These are phyloP conservation scores for Calonectria naviculata DNA, from an alignment of 2,329 filamentous ascomycete genomes.

Conservation along the genomic window DNA sequence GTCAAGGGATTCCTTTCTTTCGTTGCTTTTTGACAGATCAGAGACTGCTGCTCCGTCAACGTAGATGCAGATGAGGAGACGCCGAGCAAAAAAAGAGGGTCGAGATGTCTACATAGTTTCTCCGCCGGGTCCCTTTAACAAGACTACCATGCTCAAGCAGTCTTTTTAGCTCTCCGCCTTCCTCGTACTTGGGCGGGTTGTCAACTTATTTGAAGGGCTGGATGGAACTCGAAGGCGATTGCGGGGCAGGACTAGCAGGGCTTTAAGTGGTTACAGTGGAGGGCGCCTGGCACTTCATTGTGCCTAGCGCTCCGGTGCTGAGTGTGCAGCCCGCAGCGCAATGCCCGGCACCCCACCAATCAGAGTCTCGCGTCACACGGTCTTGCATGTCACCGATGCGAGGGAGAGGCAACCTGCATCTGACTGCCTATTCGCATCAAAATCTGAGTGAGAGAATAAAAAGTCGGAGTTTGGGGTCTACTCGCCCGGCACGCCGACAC, in stretches of 20 bases:
- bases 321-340: background rate
- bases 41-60: background rate
- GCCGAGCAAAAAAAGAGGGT: conserved; percentile 4
- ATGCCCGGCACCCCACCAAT: conserved; percentile 6
- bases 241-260: conserved; percentile 24
- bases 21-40: background rate
- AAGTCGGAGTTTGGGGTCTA: conserved; percentile 2
- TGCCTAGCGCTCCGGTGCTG: conserved; percentile 9
- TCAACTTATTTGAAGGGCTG: conserved; percentile 1
- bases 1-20: background rate
- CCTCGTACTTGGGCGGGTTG: conserved; percentile 1
- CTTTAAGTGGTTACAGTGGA: conserved; percentile 22
- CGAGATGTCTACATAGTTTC: background rate
- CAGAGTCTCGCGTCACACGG: conserved; percentile 15
- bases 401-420: background rate
- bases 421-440: conserved; percentile 6
- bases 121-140: background rate
- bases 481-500: conserved; percentile 9
- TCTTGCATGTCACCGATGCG: conserved; percentile 17
- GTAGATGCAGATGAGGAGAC: background rate
- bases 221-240: conserved; percentile 14
- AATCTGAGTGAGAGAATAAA: conserved; percentile 4
- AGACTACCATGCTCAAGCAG: background rate
- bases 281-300: background rate
- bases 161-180: background rate